phyloP scores from a whole-genome alignment of 2,329 filamentous ascomycete species.

The Calonectria hawksworthii region DNA sequence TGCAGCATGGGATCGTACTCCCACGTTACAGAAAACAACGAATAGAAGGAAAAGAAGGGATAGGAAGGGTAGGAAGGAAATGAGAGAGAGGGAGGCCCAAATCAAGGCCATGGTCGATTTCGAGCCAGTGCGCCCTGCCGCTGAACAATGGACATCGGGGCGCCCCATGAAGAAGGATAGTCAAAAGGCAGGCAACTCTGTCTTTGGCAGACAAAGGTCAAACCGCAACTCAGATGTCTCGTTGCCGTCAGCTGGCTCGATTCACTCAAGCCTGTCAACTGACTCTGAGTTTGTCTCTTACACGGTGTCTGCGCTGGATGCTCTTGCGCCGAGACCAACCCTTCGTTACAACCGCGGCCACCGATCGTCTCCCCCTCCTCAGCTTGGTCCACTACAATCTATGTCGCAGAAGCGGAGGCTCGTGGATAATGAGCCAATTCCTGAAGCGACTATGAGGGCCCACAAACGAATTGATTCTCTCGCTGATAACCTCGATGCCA shows the following conservation, averaged over 20 bases:
- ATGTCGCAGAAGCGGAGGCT: slow-evolving; percentile 67
- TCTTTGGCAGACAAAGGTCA: slow-evolving; percentile 66
- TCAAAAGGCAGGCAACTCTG: slow-evolving; percentile 72
- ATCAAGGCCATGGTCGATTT: slow-evolving; percentile 86
- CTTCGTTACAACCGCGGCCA: slow-evolving; percentile 80
- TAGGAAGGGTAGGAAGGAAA: slow-evolving; percentile 83
- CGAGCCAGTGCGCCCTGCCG: slow-evolving; percentile 74
- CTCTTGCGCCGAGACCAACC: slow-evolving; percentile 88
- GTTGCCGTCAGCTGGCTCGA: slow-evolving; percentile 79
- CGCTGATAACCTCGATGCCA: slow-evolving; percentile 87
- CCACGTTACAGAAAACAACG: slow-evolving; percentile 73
- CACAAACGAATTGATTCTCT: slow-evolving; percentile 78
- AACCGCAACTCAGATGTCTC: slow-evolving; percentile 80
- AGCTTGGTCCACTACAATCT: slow-evolving; percentile 61
- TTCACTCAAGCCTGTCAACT: slow-evolving; percentile 82
- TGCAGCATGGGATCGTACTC: slow-evolving; percentile 50
- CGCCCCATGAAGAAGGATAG: slow-evolving; percentile 74
- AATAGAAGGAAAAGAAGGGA: slow-evolving; percentile 77
- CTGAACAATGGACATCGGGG: slow-evolving; percentile 71
- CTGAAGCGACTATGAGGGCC: slow-evolving; percentile 72
- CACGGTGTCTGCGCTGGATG: slow-evolving; percentile 83
- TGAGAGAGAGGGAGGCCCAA: slow-evolving; percentile 87
- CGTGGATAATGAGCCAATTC: slow-evolving; percentile 65
- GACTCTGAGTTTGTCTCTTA: slow-evolving; percentile 80
- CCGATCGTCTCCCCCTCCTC: slow-evolving; percentile 64